phyloP scores from a whole-genome alignment of 805 yeast genomes.

The Schwanniomyces yamadae region DNA sequence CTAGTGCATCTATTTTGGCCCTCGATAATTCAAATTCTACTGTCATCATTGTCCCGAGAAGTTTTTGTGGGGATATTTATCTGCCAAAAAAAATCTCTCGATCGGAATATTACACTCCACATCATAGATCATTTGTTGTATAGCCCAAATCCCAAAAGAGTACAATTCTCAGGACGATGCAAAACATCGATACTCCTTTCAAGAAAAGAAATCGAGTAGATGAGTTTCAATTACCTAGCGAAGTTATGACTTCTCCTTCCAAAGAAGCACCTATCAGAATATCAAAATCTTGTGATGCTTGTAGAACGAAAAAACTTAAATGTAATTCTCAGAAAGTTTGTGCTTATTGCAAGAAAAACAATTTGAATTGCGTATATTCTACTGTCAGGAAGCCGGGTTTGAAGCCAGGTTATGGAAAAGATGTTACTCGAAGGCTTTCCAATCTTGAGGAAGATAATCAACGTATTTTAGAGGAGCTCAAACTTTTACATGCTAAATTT shows the following conservation, averaged over 20 bases:
- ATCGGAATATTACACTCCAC: no score
- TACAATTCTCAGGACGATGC: no score
- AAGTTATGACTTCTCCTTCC: background rate
- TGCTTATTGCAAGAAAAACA: constrained; percentile 65
- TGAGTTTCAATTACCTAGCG: no score
- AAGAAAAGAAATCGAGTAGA: no score
- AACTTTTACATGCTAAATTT: background rate
- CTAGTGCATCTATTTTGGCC: background rate
- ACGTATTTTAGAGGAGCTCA: background rate
- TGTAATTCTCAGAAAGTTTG: constrained; percentile 65
- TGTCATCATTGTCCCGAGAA: constrained; percentile 2
- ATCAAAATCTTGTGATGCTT: constrained; percentile 5
- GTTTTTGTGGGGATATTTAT: background rate
- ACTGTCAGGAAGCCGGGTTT: constrained; percentile 18
- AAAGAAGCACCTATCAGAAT: constrained; percentile 1
- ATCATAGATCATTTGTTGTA: no score
- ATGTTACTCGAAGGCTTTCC: constrained; percentile 12
- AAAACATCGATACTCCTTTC: background rate
- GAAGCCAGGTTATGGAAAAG: constrained; percentile 17
- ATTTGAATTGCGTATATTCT: constrained; percentile 45
- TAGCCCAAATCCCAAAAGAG: no score
- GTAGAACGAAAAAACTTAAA: constrained; percentile 21
- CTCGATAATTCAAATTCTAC: background rate
- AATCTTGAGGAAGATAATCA: constrained; percentile 7
- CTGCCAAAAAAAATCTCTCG: no score